Conservation (phyloP, 1,284 basidiomycete species). For the Hemileia vastatrix region DNA sequence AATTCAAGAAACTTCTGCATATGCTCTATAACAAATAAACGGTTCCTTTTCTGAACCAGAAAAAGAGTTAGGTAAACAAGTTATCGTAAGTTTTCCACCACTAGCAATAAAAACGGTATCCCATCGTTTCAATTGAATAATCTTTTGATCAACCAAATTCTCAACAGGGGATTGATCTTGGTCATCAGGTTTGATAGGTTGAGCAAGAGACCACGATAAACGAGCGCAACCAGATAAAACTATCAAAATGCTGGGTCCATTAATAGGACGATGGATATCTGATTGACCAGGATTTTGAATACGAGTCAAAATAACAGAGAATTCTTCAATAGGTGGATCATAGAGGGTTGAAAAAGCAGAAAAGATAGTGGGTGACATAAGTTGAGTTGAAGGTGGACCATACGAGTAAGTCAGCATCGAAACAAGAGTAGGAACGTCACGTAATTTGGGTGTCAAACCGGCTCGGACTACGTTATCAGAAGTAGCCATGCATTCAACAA, state of each 20-base stretch:
- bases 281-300: constrained; percentile 49
- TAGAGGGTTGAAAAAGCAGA: constrained; percentile 55
- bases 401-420: constrained; percentile 77
- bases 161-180: too few species aligned
- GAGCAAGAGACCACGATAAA: too few species aligned
- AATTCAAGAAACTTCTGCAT: too few species aligned
- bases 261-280: constrained; percentile 56
- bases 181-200: too few species aligned
- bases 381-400: constrained; percentile 59
- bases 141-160: too few species aligned
- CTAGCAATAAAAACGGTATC: too few species aligned
- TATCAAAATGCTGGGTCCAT: constrained; percentile 76
- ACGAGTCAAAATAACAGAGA: constrained; percentile 65
- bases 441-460: constrained; percentile 89
- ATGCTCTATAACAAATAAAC: too few species aligned
- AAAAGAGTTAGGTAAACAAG: too few species aligned
- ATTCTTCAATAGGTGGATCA: constrained; percentile 89
- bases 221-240: too few species aligned
- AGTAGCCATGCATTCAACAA: constrained; percentile 95
- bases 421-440: constrained; percentile 83
- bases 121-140: too few species aligned
- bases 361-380: constrained; percentile 57
- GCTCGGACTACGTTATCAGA: constrained; percentile 97
- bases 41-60: too few species aligned
- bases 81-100: too few species aligned